These are phyloP conservation scores for Amanita inopinata DNA, from an alignment of 768 basidiomycete genomes.

Conservation along the genomic window DNA sequence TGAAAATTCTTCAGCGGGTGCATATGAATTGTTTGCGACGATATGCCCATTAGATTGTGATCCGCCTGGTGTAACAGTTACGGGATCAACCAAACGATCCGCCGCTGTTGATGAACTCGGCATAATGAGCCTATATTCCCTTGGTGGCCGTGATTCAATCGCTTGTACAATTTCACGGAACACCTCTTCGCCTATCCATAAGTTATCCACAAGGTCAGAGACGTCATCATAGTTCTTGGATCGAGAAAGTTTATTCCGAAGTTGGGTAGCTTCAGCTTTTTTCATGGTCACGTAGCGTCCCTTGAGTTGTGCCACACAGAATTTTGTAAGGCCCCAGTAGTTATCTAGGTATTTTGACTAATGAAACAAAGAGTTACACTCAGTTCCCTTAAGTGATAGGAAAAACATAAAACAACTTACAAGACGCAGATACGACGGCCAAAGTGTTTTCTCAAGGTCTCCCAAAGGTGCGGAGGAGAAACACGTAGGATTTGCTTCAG, in stretches of 20 bases:
- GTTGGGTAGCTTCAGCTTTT: conserved; percentile 48
- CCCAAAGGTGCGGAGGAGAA: conserved; percentile 62
- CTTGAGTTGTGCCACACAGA: conserved; percentile 78
- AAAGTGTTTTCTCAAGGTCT: conserved; percentile 59
- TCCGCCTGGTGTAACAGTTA: not conserved
- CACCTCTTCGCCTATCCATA: conserved; percentile 53
- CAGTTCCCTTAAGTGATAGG: not conserved
- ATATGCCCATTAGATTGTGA: not conserved
- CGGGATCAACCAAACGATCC: conserved; percentile 15
- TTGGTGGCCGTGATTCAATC: conserved; percentile 37
- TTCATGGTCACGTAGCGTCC: conserved; percentile 44
- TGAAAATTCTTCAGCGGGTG: not conserved
- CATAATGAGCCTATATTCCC: conserved; percentile 24
- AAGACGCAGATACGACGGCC: conserved; percentile 68
- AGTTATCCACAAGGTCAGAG: conserved; percentile 34
- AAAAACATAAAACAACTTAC: conserved; percentile 25
- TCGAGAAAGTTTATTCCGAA: conserved; percentile 42
- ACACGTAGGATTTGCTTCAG: conserved; percentile 86
- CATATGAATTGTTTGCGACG: not conserved
- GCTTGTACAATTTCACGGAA: conserved; percentile 42
- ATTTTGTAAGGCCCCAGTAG: conserved; percentile 80
- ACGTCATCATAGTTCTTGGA: conserved; percentile 57
- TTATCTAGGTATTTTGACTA: conserved; percentile 71
- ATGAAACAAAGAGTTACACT: conserved; percentile 10
- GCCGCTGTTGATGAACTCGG: conserved; percentile 18